These are phyloP conservation scores for Cudoniella acicularis DNA, from an alignment of 495 filamentous ascomycete species.

Conservation along the genomic window DNA sequence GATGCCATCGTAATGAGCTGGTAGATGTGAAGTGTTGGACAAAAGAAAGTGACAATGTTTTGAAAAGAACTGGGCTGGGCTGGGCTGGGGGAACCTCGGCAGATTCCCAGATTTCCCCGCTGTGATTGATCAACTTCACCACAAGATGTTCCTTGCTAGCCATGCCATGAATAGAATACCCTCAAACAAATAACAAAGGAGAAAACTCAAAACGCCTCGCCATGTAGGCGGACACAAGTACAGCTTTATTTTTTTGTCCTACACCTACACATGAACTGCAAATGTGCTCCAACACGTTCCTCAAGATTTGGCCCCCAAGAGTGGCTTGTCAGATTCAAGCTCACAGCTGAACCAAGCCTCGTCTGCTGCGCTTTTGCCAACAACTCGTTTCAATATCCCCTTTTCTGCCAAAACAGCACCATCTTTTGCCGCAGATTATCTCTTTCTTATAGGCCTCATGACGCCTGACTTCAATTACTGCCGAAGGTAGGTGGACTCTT, in stretches of 20 bases:
- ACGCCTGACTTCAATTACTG: too few relatives aligned
- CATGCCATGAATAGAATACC: neutral
- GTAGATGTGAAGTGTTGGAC: neutral
- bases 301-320: neutral
- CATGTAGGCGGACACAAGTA: too few relatives aligned
- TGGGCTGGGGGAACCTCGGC: neutral
- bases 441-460: too few relatives aligned
- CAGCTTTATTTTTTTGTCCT: too few relatives aligned
- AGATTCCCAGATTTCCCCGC: neutral
- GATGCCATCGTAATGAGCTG: conserved; percentile 13
- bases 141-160: neutral
- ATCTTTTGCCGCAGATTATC: neutral
- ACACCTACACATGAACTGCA: too few relatives aligned
- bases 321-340: neutral
- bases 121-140: neutral
- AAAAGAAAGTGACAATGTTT: neutral
- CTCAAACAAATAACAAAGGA: neutral
- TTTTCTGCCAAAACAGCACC: neutral
- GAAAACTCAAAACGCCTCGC: neutral
- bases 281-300: too few relatives aligned
- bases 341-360: neutral
- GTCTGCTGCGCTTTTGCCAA: neutral
- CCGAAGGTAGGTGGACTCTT: too few relatives aligned
- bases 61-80: too few relatives aligned
- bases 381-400: neutral